Evolutionary conservation across 176 grass and related monocot genomes (phyloP), one percentile per base, ranked within the genome.

Genomic region (Musa troglodytarum): DNA sequence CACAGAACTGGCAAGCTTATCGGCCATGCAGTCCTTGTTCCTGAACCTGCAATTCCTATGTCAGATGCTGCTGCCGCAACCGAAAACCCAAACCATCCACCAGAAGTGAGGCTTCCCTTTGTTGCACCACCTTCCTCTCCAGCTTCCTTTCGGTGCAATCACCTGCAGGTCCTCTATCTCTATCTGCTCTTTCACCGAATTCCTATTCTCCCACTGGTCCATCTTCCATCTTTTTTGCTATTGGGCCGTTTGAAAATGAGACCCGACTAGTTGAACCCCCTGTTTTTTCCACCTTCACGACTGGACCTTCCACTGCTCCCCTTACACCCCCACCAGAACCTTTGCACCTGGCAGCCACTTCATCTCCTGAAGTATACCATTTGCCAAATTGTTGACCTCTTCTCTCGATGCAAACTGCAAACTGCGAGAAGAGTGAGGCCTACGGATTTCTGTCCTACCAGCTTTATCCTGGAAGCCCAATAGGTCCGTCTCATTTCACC

Each of bases 171-270:
- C 69, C 88, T 75, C 76, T 81, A 28, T 81, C 87, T 16, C 87
- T 90, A 77, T 96, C 81, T 3, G 80, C 83, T 50, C 74, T 76
- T 66, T 90, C 89, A 8, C 76, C 71, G 71, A 96, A 88, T 80
- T 88, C 82, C 24, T 85, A 81, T 22, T 87, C 90, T 62, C 85
- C 85, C 21, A 76, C 22, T 53, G 82, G 90, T 17, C 79, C 82
- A 22, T 79, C 84, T 52, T 88, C 91, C 78, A 87, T 90, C 78
- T 91, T 28, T 91, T 28, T 99, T 84, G 87, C 90, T 74, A 88
- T 83, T 77, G 95, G 95, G 43, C 95, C 95, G 16, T 99, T 94
- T 86, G 95, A 90, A 72, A 86, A 94, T 65, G 95, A 99, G 84
- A 99, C 95, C 73, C 95, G 91, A 62, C 70, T 94, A 73, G 95